phyloP scores from a whole-genome alignment of 208 protist species.

The Acanthamoeba quina region DNA sequence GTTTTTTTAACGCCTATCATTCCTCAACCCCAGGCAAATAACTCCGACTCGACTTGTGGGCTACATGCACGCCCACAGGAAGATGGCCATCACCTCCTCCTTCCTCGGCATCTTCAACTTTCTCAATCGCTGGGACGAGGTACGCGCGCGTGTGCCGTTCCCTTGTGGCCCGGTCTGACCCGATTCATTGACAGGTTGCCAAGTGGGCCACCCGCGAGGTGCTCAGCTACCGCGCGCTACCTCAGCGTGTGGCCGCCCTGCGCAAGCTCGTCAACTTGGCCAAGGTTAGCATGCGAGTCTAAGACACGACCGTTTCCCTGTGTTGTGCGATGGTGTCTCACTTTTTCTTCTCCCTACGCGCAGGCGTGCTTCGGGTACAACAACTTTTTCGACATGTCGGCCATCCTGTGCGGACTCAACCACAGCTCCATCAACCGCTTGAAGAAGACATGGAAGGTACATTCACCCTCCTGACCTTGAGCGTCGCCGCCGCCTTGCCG shows the following conservation, averaged over 20 bases:
- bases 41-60: constrained; percentile 39
- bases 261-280: constrained; percentile 27
- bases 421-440: constrained; percentile 42
- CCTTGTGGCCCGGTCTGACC: too few species aligned
- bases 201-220: constrained; percentile 52
- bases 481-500: too few species aligned
- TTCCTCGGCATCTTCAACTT: constrained; percentile 69
- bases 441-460: constrained; percentile 64
- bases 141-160: not conserved
- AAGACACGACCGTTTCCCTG: too few species aligned
- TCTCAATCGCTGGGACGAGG: constrained; percentile 55
- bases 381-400: constrained; percentile 75
- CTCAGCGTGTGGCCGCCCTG: not conserved
- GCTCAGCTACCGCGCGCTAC: not conserved
- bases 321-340: not conserved
- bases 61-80: constrained; percentile 39
- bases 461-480: not conserved
- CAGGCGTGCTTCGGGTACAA: constrained; percentile 61
- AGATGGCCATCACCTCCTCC: constrained; percentile 27
- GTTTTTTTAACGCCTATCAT: not conserved
- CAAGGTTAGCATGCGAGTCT: not conserved
- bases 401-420: constrained; percentile 60
- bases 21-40: not conserved
- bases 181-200: not conserved
- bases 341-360: not conserved